Conservation (phyloP, 768 basidiomycete genomes). For the Kwoniella botswanensis region DNA sequence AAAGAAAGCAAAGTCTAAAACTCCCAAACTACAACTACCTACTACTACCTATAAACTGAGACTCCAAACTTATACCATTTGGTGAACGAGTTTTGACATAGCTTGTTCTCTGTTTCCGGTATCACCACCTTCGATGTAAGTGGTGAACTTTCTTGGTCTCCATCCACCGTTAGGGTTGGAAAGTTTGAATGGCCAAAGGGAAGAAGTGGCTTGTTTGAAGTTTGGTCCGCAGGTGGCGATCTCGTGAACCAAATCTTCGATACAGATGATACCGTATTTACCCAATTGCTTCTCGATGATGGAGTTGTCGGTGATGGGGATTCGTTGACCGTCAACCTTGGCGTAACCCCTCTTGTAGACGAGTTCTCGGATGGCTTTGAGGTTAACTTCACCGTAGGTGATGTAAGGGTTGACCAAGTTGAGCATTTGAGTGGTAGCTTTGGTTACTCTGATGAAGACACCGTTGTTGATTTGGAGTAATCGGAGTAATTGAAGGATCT, state of each 20-base stretch:
- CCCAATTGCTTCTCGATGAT: slow-evolving; percentile 90
- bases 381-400: slow-evolving; percentile 91
- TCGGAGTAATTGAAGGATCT: slow-evolving; percentile 97
- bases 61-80: slow-evolving; percentile 56
- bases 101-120: slow-evolving; percentile 94
- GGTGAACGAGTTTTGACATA: slow-evolving; percentile 95
- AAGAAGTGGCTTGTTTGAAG: slow-evolving; percentile 90
- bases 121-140: slow-evolving; percentile 90
- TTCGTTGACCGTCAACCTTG: slow-evolving; percentile 96
- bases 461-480: slow-evolving; percentile 99
- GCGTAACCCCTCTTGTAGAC: slow-evolving; percentile 99
- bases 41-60: background rate
- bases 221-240: slow-evolving; percentile 93
- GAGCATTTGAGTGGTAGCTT: slow-evolving; percentile 96
- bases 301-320: slow-evolving; percentile 90
- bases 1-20: background rate
- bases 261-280: slow-evolving; percentile 92
- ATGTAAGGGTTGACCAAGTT: slow-evolving; percentile 96
- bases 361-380: slow-evolving; percentile 94
- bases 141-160: slow-evolving; percentile 92
- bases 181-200: slow-evolving; percentile 99
- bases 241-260: slow-evolving; percentile 97
- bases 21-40: background rate
- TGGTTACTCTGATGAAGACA: slow-evolving; percentile 96
- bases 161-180: slow-evolving; percentile 99